Percentiles rank a stretch among this genome's conserved stretches.
phyloP scores from a whole-genome alignment of 2,329 filamentous ascomycete species.

The Chaetomium strumarium region DNA sequence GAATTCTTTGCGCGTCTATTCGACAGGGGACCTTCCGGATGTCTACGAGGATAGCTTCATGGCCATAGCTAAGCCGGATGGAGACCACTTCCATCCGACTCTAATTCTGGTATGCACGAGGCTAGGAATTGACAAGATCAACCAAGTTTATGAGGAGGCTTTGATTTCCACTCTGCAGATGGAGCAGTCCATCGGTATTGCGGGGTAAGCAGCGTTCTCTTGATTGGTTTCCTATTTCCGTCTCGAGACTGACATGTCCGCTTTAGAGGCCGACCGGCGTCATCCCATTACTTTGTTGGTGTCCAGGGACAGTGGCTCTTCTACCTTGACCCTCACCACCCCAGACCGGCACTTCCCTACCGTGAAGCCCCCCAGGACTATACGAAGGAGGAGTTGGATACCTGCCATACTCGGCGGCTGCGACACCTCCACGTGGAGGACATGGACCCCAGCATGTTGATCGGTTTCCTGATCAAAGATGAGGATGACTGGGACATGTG shows the following conservation, averaged over 20 bases:
- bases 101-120: slow-evolving; percentile 84
- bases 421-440: slow-evolving; percentile 78
- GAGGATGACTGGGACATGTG: slow-evolving; percentile 80
- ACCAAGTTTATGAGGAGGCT: slow-evolving; percentile 92
- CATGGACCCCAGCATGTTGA: slow-evolving; percentile 97
- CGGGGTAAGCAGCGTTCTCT: slow-evolving; percentile 57
- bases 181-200: slow-evolving; percentile 90
- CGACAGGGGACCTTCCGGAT: slow-evolving; percentile 83
- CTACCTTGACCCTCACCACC: slow-evolving; percentile 91
- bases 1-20: slow-evolving; percentile 70
- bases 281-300: slow-evolving; percentile 63
- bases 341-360: slow-evolving; percentile 67
- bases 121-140: slow-evolving; percentile 89
- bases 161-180: slow-evolving; percentile 78
- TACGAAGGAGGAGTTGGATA: slow-evolving; percentile 66
- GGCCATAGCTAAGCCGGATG: slow-evolving; percentile 64
- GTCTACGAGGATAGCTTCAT: slow-evolving; percentile 89
- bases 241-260: slow-evolving; percentile 5
- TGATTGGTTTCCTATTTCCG: neutral
- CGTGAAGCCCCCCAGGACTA: slow-evolving; percentile 53
- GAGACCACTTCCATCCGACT: slow-evolving; percentile 69
- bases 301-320: slow-evolving; percentile 70
- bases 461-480: slow-evolving; percentile 81
- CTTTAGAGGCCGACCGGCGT: slow-evolving; percentile 77
- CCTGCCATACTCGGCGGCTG: slow-evolving; percentile 81